These are phyloP conservation scores for Metarhizium robertsii DNA, from an alignment of 2,329 filamentous ascomycete species.

Conservation along the genomic window DNA sequence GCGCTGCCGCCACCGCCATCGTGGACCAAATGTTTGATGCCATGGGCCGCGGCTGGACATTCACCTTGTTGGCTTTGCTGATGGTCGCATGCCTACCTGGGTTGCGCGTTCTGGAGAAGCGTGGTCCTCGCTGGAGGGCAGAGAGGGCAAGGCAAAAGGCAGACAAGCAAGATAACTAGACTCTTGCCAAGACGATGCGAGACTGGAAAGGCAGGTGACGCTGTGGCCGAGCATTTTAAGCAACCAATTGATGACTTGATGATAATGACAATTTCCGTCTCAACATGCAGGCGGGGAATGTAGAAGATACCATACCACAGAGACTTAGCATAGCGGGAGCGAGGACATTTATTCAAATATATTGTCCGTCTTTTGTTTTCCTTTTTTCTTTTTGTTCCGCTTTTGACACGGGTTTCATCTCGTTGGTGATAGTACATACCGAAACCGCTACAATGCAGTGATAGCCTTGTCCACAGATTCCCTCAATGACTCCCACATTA, in stretches of 20 bases:
- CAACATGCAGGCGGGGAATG: neutral
- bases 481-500: conserved; percentile 83
- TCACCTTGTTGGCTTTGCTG: conserved; percentile 46
- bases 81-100: conserved; percentile 38
- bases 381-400: neutral
- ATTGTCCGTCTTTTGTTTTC: neutral
- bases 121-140: conserved; percentile 41
- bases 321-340: neutral
- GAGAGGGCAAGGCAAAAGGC: conserved; percentile 29
- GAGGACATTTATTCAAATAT: neutral
- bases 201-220: neutral
- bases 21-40: conserved; percentile 48
- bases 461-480: conserved; percentile 58
- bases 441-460: conserved; percentile 30
- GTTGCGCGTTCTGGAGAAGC: conserved; percentile 38
- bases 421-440: neutral
- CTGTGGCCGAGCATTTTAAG: neutral
- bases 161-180: neutral
- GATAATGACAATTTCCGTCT: neutral
- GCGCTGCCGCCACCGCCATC: conserved; percentile 48
- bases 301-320: neutral
- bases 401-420: neutral
- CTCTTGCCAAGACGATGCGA: neutral
- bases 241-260: neutral
- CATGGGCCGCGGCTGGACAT: conserved; percentile 55